Conservation (phyloP, 2,329 filamentous ascomycete species). For the Claviceps africana region DNA sequence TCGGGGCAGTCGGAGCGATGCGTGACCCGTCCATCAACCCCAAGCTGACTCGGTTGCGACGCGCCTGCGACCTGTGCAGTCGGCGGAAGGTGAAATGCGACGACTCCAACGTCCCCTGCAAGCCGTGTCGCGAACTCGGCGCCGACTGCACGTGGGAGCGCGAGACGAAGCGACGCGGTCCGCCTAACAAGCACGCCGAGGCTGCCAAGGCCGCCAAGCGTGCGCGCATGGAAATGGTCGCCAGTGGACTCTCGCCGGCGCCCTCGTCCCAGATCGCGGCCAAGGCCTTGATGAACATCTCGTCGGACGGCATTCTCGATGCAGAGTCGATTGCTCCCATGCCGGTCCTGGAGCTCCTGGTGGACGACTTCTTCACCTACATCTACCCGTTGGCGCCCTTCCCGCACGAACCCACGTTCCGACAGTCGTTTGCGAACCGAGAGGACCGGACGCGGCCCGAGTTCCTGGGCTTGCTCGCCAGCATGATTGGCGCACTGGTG, state of each 20-base stretch:
- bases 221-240: conserved; percentile 22
- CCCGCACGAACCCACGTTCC: conserved; percentile 65
- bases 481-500: conserved; percentile 62
- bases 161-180: conserved; percentile 43
- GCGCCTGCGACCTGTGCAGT: conserved; percentile 48
- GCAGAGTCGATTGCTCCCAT: conserved; percentile 60
- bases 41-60: conserved; percentile 41
- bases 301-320: conserved; percentile 29
- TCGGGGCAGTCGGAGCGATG: conserved; percentile 12
- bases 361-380: conserved; percentile 75
- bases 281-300: conserved; percentile 34
- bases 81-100: conserved; percentile 50
- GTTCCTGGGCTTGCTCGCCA: conserved; percentile 57
- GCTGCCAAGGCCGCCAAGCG: conserved; percentile 40
- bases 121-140: conserved; percentile 40
- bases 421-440: conserved; percentile 50
- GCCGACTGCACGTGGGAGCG: conserved; percentile 45
- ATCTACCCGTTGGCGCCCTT: conserved; percentile 66
- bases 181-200: conserved; percentile 45
- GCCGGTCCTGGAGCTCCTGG: conserved; percentile 51
- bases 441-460: conserved; percentile 52
- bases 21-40: conserved; percentile 30
- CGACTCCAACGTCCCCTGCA: conserved; percentile 40
- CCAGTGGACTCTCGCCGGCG: conserved; percentile 13
- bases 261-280: conserved; percentile 33